Percentiles rank a stretch among this genome's conserved stretches.
These are phyloP conservation scores for Plasmodium coatneyi DNA, from an alignment of 169 alveolate species.

Conservation along the genomic window DNA sequence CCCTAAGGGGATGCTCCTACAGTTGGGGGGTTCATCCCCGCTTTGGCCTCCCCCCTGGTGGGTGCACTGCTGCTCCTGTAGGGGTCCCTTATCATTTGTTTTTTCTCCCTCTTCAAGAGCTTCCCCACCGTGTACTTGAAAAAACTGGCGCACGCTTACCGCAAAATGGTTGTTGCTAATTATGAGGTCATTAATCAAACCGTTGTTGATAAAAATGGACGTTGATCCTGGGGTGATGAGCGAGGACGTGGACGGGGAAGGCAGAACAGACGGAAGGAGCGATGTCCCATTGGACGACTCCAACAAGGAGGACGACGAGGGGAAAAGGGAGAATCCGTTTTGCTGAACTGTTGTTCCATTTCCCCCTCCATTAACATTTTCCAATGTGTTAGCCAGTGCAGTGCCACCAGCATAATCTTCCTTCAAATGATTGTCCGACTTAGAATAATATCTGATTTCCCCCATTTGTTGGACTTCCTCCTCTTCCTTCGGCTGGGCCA, in stretches of 20 bases:
- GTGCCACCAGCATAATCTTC: neutral
- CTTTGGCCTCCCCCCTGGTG: neutral
- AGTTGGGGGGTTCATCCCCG: neutral
- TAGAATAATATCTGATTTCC: neutral
- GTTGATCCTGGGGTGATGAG: neutral
- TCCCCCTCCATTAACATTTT: neutral
- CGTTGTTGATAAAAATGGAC: constrained; percentile 42
- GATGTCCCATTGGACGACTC: neutral
- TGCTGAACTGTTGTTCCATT: neutral
- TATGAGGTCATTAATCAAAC: constrained; percentile 31
- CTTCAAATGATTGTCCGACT: neutral
- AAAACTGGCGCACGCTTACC: constrained; percentile 38
- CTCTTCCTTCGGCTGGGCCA: neutral
- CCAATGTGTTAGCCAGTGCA: neutral
- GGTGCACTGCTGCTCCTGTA: neutral
- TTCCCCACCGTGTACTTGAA: constrained; percentile 29
- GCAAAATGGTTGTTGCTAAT: constrained; percentile 53
- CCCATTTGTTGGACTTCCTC: neutral
- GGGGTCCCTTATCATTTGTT: neutral
- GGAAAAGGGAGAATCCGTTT: neutral
- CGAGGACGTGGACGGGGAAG: neutral
- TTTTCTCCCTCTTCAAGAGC: neutral
- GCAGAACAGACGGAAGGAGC: neutral
- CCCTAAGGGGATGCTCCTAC: neutral
- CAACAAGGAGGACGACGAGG: neutral